Conservation (phyloP, 768 basidiomycete species). For the Exidia glandulosa region DNA sequence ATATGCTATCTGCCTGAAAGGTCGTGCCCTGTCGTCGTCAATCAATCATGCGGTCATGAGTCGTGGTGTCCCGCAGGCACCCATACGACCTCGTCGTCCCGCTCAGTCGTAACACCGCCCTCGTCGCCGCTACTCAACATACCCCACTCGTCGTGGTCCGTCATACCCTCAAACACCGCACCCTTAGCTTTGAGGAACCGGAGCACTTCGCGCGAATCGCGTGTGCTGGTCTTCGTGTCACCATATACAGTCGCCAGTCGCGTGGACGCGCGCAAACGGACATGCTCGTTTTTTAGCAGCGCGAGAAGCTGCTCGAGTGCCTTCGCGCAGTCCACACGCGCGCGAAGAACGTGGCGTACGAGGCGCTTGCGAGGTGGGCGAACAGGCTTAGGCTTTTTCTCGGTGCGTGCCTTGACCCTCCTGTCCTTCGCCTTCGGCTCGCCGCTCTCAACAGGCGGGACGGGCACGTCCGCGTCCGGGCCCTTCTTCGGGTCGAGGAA, state of each 20-base stretch:
- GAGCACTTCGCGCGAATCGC: conserved; percentile 62
- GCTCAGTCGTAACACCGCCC: no score
- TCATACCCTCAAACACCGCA: conserved; percentile 30
- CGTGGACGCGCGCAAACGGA: conserved; percentile 34
- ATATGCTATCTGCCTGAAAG: no score
- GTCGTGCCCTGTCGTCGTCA: no score
- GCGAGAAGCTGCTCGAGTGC: conserved; percentile 64
- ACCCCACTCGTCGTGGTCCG: conserved; percentile 61
- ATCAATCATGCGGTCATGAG: no score
- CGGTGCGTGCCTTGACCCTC: conserved; percentile 1
- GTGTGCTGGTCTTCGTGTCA: conserved; percentile 35
- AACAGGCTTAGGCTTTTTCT: conserved; percentile 21
- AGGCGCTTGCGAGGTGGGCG: conserved; percentile 68
- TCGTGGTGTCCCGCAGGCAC: no score
- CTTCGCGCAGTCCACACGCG: conserved; percentile 72
- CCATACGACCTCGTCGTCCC: no score
- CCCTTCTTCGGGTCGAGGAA: conserved; percentile 50
- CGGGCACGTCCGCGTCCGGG: conserved; percentile 10
- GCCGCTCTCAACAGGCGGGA: conserved; percentile 4
- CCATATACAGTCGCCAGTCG: conserved; percentile 38
- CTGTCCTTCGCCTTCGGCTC: conserved; percentile 3
- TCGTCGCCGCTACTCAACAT: conserved; percentile 36
- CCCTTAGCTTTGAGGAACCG: conserved; percentile 48
- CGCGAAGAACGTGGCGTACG: conserved; percentile 79
- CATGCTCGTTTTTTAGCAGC: conserved; percentile 30